A percentile compares a stretch with the other conserved stretches of the same genome.
Evolutionary conservation across 495 filamentous ascomycete species (phyloP).

Genomic region (Aspergillus saccharolyticus): DNA sequence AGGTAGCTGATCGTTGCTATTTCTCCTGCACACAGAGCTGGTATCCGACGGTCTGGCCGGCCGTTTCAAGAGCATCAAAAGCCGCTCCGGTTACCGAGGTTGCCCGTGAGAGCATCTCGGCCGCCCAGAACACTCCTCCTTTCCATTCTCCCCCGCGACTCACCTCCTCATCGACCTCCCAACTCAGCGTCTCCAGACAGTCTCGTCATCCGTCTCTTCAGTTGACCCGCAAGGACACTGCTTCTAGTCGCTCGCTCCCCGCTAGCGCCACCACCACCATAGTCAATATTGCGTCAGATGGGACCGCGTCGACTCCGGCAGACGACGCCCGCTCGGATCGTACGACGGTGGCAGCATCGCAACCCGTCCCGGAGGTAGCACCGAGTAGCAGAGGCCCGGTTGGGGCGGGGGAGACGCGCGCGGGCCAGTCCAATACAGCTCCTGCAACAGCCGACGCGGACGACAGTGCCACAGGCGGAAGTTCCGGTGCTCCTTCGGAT

Average conservation of each 20-base stretch:
- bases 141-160: slow-evolving; percentile 40
- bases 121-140: slow-evolving; percentile 44
- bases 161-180: slow-evolving; percentile 29
- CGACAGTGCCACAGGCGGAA: slow-evolving; percentile 8
- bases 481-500: slow-evolving; percentile 13
- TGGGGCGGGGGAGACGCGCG: slow-evolving; percentile 16
- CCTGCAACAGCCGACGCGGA: background rate
- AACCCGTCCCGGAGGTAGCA: slow-evolving; percentile 22
- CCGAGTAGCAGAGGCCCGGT: slow-evolving; percentile 14
- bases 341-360: slow-evolving; percentile 13
- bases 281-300: slow-evolving; percentile 47
- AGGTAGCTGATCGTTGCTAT: slow-evolving; percentile 17
- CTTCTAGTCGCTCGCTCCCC: slow-evolving; percentile 44
- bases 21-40: slow-evolving; percentile 28
- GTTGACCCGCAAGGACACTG: slow-evolving; percentile 36
- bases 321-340: slow-evolving; percentile 23
- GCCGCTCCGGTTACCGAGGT: slow-evolving; percentile 68
- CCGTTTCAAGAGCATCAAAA: slow-evolving; percentile 53
- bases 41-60: slow-evolving; percentile 60
- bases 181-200: slow-evolving; percentile 25
- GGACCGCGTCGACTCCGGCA: slow-evolving; percentile 32
- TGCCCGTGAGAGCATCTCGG: slow-evolving; percentile 71
- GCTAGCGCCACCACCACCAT: slow-evolving; percentile 44
- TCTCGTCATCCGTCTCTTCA: slow-evolving; percentile 35
- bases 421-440: slow-evolving; percentile 14